A percentile compares a stretch with the other conserved stretches of the same genome.
phyloP scores from a whole-genome alignment of 1,139 yeast species.

The Pichia sp. region DNA sequence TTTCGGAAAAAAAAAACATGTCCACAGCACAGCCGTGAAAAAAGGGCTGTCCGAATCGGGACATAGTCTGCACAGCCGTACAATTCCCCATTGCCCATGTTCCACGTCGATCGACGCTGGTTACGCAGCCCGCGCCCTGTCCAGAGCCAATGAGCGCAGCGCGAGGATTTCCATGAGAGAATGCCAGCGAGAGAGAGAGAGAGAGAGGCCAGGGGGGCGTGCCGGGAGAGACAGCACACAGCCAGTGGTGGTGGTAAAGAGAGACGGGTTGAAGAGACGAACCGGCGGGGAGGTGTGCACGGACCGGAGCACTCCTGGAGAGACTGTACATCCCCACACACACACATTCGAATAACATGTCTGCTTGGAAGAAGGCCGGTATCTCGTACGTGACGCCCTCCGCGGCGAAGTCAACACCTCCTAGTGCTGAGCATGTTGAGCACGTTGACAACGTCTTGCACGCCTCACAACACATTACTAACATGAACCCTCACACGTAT shows the following conservation, averaged over 20 bases:
- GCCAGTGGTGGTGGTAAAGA: background rate
- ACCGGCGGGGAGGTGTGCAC: background rate
- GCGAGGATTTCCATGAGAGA: background rate
- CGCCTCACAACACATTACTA: no score
- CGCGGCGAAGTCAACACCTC: no score
- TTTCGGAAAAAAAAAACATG: background rate
- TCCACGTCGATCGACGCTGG: slow-evolving; percentile 20
- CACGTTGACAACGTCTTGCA: no score
- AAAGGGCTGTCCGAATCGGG: no score
- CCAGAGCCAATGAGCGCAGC: slow-evolving; percentile 6
- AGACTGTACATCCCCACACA: background rate
- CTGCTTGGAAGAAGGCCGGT: slow-evolving; percentile 83
- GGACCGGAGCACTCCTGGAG: background rate
- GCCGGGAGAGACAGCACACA: no score
- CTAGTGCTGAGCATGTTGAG: no score
- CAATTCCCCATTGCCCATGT: background rate
- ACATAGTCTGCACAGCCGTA: background rate
- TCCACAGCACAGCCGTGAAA: background rate
- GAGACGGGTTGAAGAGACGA: background rate
- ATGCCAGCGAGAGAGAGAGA: background rate
- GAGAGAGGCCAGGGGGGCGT: background rate
- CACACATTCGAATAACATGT: slow-evolving; percentile 35
- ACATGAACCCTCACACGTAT: no score
- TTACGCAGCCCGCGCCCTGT: slow-evolving; percentile 19
- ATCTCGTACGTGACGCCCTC: slow-evolving; percentile 47